phyloP scores from a whole-genome alignment of 164 flowering plant species.

The Nymphaea thermarum region DNA sequence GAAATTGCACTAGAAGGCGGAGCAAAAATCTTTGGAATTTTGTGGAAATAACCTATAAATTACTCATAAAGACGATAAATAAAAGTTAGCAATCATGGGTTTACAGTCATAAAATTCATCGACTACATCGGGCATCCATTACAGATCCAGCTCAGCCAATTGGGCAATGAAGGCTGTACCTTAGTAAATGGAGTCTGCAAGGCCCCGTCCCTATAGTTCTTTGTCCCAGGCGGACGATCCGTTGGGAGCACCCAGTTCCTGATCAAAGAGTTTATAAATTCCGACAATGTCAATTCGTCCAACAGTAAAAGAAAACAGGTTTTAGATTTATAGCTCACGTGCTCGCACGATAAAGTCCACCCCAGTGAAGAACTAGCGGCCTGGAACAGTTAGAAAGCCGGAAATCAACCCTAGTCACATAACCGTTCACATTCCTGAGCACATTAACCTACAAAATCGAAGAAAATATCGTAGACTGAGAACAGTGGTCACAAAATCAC shows the following conservation, averaged over 20 bases:
- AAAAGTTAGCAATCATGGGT: neutral
- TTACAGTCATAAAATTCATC: neutral
- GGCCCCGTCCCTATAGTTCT: slow-evolving; percentile 20
- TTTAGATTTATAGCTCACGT: slow-evolving; percentile 12
- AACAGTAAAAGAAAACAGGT: slow-evolving; percentile 1
- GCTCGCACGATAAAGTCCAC: slow-evolving; percentile 25
- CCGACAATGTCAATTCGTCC: neutral
- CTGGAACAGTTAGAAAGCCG: slow-evolving; percentile 25
- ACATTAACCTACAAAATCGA: slow-evolving; percentile 21
- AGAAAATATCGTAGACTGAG: neutral
- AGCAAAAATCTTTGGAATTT: neutral
- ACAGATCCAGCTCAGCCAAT: neutral
- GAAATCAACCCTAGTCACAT: slow-evolving; percentile 20
- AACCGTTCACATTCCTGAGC: slow-evolving; percentile 17
- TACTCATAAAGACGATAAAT: neutral
- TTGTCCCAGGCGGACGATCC: slow-evolving; percentile 19
- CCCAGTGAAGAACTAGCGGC: slow-evolving; percentile 34
- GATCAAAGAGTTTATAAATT: slow-evolving; percentile 4
- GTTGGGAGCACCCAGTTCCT: slow-evolving; percentile 30
- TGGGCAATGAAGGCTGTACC: slow-evolving; percentile 11
- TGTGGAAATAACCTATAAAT: neutral
- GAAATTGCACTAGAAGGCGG: neutral
- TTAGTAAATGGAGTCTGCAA: slow-evolving; percentile 29
- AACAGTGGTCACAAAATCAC: neutral
- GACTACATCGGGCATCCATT: neutral